Percentiles rank a stretch among this genome's conserved stretches.
These are phyloP conservation scores for Oenanthe sinensis DNA, from an alignment of 129 eudicot genomes.

Conservation along the genomic window DNA sequence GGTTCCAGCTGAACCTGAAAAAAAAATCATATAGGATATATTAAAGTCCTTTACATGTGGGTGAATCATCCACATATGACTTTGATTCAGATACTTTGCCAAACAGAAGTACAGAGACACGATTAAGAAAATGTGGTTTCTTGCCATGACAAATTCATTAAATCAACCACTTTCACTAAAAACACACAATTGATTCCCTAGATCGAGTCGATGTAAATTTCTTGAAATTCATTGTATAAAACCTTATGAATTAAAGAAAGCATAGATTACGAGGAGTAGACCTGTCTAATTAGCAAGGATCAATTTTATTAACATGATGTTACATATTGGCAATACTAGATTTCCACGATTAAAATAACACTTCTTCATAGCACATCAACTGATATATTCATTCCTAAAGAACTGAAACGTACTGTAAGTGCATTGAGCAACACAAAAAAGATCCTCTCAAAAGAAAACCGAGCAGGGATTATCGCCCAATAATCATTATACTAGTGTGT, in stretches of 20 bases:
- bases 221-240: neutral
- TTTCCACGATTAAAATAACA: neutral
- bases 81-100: neutral
- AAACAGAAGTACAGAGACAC: neutral
- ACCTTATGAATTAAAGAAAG: no score
- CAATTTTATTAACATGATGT: neutral
- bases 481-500: no score
- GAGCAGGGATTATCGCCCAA: no score
- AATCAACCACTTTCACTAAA: neutral
- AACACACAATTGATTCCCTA: neutral
- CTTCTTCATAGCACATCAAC: neutral
- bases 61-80: neutral
- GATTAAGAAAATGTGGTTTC: neutral
- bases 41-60: neutral
- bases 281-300: neutral
- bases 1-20: slow-evolving; percentile 91
- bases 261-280: neutral
- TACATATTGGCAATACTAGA: neutral
- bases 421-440: neutral
- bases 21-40: neutral
- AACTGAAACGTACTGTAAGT: neutral
- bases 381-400: neutral
- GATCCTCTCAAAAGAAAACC: no score
- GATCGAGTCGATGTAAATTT: neutral
- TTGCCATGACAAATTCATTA: neutral